Evolutionary conservation across 2,329 filamentous ascomycete species (phyloP), one percentile per base, ranked within the genome.

Genomic region (Fusarium chlamydosporum): DNA sequence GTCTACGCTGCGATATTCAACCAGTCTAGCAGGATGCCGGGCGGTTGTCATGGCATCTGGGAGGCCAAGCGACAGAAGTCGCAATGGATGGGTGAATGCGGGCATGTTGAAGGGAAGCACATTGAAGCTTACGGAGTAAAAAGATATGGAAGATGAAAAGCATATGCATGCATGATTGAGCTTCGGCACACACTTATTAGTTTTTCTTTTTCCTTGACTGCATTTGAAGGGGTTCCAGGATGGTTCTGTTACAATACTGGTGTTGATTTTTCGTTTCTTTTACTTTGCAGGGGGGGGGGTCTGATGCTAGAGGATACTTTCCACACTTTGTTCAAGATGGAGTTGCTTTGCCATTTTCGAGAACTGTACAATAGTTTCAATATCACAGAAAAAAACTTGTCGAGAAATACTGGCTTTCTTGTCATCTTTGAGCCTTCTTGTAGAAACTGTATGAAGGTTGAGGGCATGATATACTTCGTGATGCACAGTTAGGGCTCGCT

Each of bases 171-270:
- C 67, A 74, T 71, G 57, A 61, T 66, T 69, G 50, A 72, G 56
- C 65, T 60, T 70, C 37, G 60, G 54, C 50, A 71, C 46, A 63
- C 46, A 51, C 66, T 27, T 18, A n/a, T 45, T 45, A 42, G 31
- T 65, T 69, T 56, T 40, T 50, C 33, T 43, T 40, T 31, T 56
- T 31, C 71, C 69, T 72, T 50, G 48, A 65, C 61, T 74, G 73
- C 73, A 75, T 75, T 73, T 68, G 50, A 58, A 71, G 72, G 73
- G 73, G 73, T 74, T 75, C 51, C 37, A 72, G 63, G 68, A 63
- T 35, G 64, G 69, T 56, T 61, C 68, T 72, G 70, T 59, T 67
- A 45, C 51, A 56, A 51, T 42, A 37, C 60, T 43, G 53, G 45
- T 61, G 50, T 50, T 70, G 45, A 55, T 68, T 65, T 65, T 56